A percentile compares a stretch with the other conserved stretches of the same genome.
These are phyloP conservation scores for Halophytophthora batemanensis DNA, from an alignment of 352 stramenopile species.

Conservation along the genomic window DNA sequence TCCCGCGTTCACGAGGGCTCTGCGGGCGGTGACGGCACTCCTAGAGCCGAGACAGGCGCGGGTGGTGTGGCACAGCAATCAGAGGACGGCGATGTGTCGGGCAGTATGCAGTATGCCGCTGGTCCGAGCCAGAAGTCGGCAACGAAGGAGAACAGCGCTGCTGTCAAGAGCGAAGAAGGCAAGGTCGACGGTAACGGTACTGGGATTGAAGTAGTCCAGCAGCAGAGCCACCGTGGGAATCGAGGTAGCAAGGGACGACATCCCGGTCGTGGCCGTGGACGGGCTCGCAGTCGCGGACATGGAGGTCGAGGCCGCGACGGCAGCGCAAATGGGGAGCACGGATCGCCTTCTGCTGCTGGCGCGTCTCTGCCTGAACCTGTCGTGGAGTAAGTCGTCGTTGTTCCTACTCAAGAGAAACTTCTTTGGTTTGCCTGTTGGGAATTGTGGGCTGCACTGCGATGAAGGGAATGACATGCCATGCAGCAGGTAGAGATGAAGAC, in stretches of 20 bases:
- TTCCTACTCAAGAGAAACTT: not conserved
- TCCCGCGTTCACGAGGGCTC: slow-evolving; percentile 9
- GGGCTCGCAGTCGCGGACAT: slow-evolving; percentile 28
- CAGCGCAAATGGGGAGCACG: slow-evolving; percentile 10
- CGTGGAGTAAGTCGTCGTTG: not conserved
- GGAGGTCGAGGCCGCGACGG: slow-evolving; percentile 14
- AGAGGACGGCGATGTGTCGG: slow-evolving; percentile 11
- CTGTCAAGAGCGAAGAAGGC: slow-evolving; percentile 17
- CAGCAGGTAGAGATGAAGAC: no score
- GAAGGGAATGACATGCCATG: no score
- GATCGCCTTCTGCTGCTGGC: slow-evolving; percentile 2
- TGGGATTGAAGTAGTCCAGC: slow-evolving; percentile 13
- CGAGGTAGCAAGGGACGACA: slow-evolving; percentile 14
- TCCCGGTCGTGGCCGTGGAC: slow-evolving; percentile 27
- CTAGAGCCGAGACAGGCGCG: slow-evolving; percentile 10
- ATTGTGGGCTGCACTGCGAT: no score
- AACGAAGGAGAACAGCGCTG: slow-evolving; percentile 5
- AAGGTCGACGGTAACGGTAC: slow-evolving; percentile 11
- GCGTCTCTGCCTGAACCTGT: slow-evolving; percentile 3
- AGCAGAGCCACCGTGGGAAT: slow-evolving; percentile 16
- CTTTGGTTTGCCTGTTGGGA: not conserved
- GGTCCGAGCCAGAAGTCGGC: slow-evolving; percentile 17
- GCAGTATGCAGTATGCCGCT: not conserved
- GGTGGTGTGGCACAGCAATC: slow-evolving; percentile 15
- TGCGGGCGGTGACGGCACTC: slow-evolving; percentile 8